A percentile compares a stretch with the other conserved stretches of the same genome.
Evolutionary conservation across 192 early-diverging fungal species (phyloP).

Genomic region (Backusella liffmaniae): DNA sequence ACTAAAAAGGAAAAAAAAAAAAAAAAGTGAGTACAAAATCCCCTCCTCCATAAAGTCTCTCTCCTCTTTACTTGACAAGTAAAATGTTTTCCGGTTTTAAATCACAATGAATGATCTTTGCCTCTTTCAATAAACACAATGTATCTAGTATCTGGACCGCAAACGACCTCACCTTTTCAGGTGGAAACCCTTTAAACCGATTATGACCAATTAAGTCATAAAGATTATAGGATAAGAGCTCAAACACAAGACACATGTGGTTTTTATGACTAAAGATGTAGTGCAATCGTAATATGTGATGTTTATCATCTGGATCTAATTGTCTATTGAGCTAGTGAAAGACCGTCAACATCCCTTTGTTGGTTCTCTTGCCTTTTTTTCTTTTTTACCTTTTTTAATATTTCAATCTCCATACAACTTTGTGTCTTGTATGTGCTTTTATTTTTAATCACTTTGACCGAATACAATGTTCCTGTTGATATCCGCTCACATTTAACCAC

Average conservation of each 20-base stretch:
- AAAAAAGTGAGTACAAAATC: not conserved
- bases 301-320: slow-evolving; percentile 80
- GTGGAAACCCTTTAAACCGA: slow-evolving; percentile 88
- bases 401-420: slow-evolving; percentile 94
- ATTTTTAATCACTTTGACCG: slow-evolving; percentile 98
- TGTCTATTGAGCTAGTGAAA: slow-evolving; percentile 75
- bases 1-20: too few relatives aligned
- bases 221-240: slow-evolving; percentile 93
- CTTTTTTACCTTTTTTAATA: slow-evolving; percentile 73
- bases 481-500: slow-evolving; percentile 95
- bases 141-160: slow-evolving; percentile 91
- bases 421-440: slow-evolving; percentile 96
- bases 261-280: slow-evolving; percentile 91
- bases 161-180: slow-evolving; percentile 90
- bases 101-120: slow-evolving; percentile 96
- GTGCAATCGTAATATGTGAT: slow-evolving; percentile 84
- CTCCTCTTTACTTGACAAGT: slow-evolving; percentile 64
- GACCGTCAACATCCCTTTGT: not conserved
- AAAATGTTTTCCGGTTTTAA: slow-evolving; percentile 98
- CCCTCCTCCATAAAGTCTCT: not conserved
- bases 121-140: slow-evolving; percentile 80
- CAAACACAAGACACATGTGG: slow-evolving; percentile 96
- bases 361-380: not conserved
- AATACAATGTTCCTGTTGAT: slow-evolving; percentile 84
- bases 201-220: slow-evolving; percentile 98